phyloP scores from a whole-genome alignment of 2,329 filamentous ascomycete genomes.

The Plectosphaerella sp. region DNA sequence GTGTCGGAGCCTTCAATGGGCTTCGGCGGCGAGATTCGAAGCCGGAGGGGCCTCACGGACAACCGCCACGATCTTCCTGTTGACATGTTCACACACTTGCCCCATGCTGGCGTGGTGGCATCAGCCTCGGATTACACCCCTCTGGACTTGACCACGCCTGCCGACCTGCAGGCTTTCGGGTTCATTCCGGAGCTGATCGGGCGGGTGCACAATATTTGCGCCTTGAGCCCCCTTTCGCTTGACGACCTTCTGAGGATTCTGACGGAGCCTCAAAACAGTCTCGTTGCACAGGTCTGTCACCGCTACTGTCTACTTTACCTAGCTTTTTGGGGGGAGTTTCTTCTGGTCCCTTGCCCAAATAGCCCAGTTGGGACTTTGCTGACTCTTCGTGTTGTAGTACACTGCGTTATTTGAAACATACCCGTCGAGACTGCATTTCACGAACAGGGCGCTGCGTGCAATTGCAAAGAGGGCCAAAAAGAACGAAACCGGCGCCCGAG shows the following conservation, averaged over 20 bases:
- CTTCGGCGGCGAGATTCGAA: constrained; percentile 78
- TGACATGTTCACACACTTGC: constrained; percentile 51
- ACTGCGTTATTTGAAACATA: constrained; percentile 77
- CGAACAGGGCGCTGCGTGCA: constrained; percentile 72
- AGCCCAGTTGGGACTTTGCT: too few species aligned
- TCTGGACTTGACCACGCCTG: constrained; percentile 69
- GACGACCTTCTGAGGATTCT: constrained; percentile 76
- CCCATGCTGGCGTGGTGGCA: constrained; percentile 42
- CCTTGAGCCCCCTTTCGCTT: constrained; percentile 69
- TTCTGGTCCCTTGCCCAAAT: too few species aligned
- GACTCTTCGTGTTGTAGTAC: constrained; percentile 40
- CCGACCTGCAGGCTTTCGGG: constrained; percentile 77
- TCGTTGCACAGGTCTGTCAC: constrained; percentile 60
- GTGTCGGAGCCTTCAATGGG: constrained; percentile 83
- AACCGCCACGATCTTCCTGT: constrained; percentile 60
- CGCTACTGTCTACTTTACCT: too few species aligned
- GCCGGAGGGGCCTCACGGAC: constrained; percentile 41
- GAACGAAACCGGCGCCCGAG: constrained; percentile 71
- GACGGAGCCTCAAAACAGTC: constrained; percentile 84
- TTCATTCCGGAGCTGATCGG: constrained; percentile 95
- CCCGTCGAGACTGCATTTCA: constrained; percentile 79
- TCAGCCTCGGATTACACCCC: constrained; percentile 42
- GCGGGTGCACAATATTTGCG: constrained; percentile 86
- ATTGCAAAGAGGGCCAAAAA: constrained; percentile 65
- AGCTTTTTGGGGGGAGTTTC: too few species aligned